These are phyloP conservation scores for Phytophthora multivora DNA, from an alignment of 352 stramenopile genomes.

Conservation along the genomic window DNA sequence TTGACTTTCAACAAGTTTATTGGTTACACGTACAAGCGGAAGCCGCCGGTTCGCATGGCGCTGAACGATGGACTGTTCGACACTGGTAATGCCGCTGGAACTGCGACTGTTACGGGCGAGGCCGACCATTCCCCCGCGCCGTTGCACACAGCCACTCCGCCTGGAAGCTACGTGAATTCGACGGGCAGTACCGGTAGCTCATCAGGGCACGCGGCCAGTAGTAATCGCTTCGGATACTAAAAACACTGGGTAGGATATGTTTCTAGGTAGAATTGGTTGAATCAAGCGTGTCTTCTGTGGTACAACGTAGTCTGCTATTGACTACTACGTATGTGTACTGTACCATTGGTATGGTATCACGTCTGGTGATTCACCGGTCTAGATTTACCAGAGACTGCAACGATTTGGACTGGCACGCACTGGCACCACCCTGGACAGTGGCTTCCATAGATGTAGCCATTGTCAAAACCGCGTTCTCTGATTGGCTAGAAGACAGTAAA, in stretches of 20 bases:
- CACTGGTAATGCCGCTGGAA: background rate
- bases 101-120: background rate
- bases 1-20: conserved; percentile 92
- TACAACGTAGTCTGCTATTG: too few relatives aligned
- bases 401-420: background rate
- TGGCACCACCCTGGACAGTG: conserved; percentile 15
- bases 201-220: background rate
- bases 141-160: conserved; percentile 1
- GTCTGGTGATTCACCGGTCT: background rate
- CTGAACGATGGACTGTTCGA: conserved; percentile 82
- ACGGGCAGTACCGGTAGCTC: background rate
- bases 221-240: conserved; percentile 10
- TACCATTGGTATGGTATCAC: too few relatives aligned
- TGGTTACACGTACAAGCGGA: conserved; percentile 92
- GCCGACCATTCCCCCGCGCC: background rate
- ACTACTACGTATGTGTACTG: too few relatives aligned
- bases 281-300: too few relatives aligned
- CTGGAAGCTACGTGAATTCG: conserved; percentile 8
- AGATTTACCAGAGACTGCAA: background rate
- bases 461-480: background rate
- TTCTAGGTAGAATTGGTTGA: conserved; percentile 14
- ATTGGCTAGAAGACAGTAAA: conserved; percentile 3
- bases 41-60: conserved; percentile 80
- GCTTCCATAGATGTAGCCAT: conserved; percentile 4
- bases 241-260: conserved; percentile 8